phyloP scores from a whole-genome alignment of 768 basidiomycete genomes.

The Russula brevipes region DNA sequence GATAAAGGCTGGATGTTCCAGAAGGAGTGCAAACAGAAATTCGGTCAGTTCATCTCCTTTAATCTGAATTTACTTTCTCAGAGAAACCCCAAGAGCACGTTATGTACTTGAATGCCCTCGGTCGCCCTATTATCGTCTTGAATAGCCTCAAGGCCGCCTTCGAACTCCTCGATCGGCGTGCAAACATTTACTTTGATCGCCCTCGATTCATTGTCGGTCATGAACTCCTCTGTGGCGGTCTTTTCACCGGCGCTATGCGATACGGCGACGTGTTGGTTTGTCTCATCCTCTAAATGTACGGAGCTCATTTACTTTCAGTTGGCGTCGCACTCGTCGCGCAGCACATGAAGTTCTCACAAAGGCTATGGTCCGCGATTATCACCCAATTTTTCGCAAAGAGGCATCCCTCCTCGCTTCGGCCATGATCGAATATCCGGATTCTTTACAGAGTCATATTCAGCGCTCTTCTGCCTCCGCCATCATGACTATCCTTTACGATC shows the following conservation, averaged over 20 bases:
- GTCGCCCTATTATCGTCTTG: conserved; percentile 28
- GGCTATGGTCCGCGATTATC: not conserved
- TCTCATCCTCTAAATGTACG: not conserved
- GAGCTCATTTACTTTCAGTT: conserved; percentile 8
- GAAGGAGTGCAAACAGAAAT: too few species aligned
- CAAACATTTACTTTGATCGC: conserved; percentile 28
- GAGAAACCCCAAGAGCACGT: not conserved
- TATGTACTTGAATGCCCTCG: conserved; percentile 9
- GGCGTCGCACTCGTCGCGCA: conserved; percentile 16
- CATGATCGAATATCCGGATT: not conserved
- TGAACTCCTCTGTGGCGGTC: conserved; percentile 34
- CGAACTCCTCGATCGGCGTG: conserved; percentile 39
- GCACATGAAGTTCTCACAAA: conserved; percentile 13
- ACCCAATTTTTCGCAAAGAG: conserved; percentile 6
- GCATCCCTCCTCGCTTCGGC: conserved; percentile 1
- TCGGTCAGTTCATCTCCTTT: too few species aligned
- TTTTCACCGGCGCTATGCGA: conserved; percentile 27
- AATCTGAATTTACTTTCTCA: too few species aligned
- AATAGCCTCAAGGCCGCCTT: conserved; percentile 31
- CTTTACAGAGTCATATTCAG: not conserved
- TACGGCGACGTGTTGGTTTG: conserved; percentile 27
- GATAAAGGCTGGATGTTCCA: conserved; percentile 8
- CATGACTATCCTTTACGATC: not conserved
- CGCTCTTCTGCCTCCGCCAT: conserved; percentile 3
- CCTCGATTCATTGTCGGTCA: conserved; percentile 30